These are phyloP conservation scores for Beauveria varroae DNA, from an alignment of 2,329 filamentous ascomycete genomes.

Conservation along the genomic window DNA sequence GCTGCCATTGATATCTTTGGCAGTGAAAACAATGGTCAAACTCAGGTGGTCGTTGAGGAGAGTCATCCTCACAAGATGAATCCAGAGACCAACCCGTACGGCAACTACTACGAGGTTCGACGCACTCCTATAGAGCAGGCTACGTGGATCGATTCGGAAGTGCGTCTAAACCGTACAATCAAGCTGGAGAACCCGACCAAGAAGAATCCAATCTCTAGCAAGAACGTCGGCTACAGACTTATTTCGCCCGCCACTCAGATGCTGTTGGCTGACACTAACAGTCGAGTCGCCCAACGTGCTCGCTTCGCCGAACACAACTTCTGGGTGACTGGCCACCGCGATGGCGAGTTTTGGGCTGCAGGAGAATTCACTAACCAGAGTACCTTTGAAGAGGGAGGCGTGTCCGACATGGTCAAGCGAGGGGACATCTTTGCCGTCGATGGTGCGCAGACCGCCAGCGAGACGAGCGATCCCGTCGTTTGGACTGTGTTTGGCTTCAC, in stretches of 20 bases:
- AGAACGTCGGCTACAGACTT: slow-evolving; percentile 43
- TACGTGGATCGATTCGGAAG: slow-evolving; percentile 44
- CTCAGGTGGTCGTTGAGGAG: slow-evolving; percentile 39
- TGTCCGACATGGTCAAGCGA: slow-evolving; percentile 38
- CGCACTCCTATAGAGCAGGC: slow-evolving; percentile 39
- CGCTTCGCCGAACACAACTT: slow-evolving; percentile 38
- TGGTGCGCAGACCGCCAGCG: slow-evolving; percentile 18
- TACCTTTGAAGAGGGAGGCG: slow-evolving; percentile 33
- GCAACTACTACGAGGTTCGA: slow-evolving; percentile 51
- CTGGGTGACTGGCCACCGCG: slow-evolving; percentile 42
- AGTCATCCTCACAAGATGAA: slow-evolving; percentile 31
- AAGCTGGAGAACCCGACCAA: slow-evolving; percentile 40
- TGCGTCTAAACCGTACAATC: slow-evolving; percentile 41
- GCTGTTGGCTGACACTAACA: slow-evolving; percentile 37
- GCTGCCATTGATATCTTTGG: slow-evolving; percentile 47
- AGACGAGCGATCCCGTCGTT: slow-evolving; percentile 27
- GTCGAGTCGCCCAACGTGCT: slow-evolving; percentile 35
- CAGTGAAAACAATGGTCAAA: slow-evolving; percentile 35
- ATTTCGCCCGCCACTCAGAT: slow-evolving; percentile 37
- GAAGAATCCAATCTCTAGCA: slow-evolving; percentile 41
- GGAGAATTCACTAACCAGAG: slow-evolving; percentile 47
- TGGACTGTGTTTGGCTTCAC: slow-evolving; percentile 44
- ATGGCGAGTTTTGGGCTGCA: slow-evolving; percentile 43
- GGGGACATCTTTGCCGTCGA: slow-evolving; percentile 37
- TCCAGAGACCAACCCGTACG: slow-evolving; percentile 49